Conservation (phyloP, 768 basidiomycete genomes). For the Boletellus ananiceps region DNA sequence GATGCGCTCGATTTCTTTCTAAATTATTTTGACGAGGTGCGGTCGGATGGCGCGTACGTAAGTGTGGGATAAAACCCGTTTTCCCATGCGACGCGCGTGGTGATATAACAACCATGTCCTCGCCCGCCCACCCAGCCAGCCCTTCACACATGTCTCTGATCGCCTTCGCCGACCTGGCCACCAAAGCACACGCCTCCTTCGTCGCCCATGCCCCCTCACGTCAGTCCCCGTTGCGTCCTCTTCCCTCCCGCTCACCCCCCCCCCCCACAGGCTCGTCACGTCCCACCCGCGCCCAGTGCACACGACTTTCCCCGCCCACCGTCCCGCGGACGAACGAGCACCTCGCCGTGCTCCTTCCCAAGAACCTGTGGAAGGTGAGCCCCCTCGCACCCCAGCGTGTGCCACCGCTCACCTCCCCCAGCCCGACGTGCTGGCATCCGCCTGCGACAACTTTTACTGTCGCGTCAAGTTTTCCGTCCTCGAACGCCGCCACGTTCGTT, state of each 20-base stretch:
- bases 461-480: slow-evolving; percentile 58
- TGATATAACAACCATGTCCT: slow-evolving; percentile 25
- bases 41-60: slow-evolving; percentile 13
- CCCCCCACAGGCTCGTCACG: slow-evolving; percentile 21
- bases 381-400: background rate
- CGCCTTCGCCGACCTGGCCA: slow-evolving; percentile 26
- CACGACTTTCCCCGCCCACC: slow-evolving; percentile 15
- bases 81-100: slow-evolving; percentile 26
- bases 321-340: slow-evolving; percentile 54
- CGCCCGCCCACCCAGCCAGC: background rate
- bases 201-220: background rate
- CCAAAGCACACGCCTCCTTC: slow-evolving; percentile 22
- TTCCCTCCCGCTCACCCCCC: slow-evolving; percentile 3
- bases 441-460: slow-evolving; percentile 75
- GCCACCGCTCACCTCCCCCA: slow-evolving; percentile 27
- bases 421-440: slow-evolving; percentile 57
- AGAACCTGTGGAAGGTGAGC: slow-evolving; percentile 68
- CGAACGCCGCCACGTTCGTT: slow-evolving; percentile 70
- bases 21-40: background rate
- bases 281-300: slow-evolving; percentile 13
- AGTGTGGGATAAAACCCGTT: slow-evolving; percentile 4
- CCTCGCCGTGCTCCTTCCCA: slow-evolving; percentile 69
- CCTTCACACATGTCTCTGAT: slow-evolving; percentile 30
- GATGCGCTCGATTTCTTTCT: background rate
- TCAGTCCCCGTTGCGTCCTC: slow-evolving; percentile 1